phyloP scores from a whole-genome alignment of 1,139 yeast species.

The Debaryomycetaceae sp. region DNA sequence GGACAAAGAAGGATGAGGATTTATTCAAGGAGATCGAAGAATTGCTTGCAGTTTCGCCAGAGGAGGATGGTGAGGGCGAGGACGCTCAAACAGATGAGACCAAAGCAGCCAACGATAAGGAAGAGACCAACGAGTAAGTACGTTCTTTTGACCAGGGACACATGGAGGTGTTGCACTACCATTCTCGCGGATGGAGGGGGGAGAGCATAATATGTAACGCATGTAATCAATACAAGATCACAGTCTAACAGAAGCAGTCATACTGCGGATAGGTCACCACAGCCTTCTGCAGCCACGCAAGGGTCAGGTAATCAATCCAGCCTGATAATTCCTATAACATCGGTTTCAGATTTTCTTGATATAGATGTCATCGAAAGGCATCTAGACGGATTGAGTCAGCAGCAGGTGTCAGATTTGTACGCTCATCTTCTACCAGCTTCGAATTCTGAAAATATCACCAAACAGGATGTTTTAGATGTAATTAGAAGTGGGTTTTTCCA shows the following conservation, averaged over 20 bases:
- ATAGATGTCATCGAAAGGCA: slow-evolving; percentile 35
- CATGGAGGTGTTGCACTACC: neutral
- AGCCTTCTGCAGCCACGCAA: neutral
- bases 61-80: slow-evolving; percentile 46
- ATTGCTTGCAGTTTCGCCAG: slow-evolving; percentile 43
- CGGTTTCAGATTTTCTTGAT: slow-evolving; percentile 41
- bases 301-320: neutral
- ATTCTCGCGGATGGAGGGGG: neutral
- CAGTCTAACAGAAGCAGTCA: neutral
- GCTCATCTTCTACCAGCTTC: slow-evolving; percentile 43
- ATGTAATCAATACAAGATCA: neutral
- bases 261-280: neutral
- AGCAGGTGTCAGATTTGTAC: slow-evolving; percentile 35
- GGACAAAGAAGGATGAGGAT: slow-evolving; percentile 61
- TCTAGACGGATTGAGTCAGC: slow-evolving; percentile 33
- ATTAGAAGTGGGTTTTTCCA: slow-evolving; percentile 54
- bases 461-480: slow-evolving; percentile 41
- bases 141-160: slow-evolving; percentile 3
- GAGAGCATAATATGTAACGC: neutral
- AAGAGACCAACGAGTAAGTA: slow-evolving; percentile 15
- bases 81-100: slow-evolving; percentile 18
- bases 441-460: slow-evolving; percentile 30
- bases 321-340: slow-evolving; percentile 19
- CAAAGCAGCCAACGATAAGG: slow-evolving; percentile 11
- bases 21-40: slow-evolving; percentile 52